phyloP scores from a whole-genome alignment of 345 rosid genomes.

The Psidium friedrichsthalianum region DNA sequence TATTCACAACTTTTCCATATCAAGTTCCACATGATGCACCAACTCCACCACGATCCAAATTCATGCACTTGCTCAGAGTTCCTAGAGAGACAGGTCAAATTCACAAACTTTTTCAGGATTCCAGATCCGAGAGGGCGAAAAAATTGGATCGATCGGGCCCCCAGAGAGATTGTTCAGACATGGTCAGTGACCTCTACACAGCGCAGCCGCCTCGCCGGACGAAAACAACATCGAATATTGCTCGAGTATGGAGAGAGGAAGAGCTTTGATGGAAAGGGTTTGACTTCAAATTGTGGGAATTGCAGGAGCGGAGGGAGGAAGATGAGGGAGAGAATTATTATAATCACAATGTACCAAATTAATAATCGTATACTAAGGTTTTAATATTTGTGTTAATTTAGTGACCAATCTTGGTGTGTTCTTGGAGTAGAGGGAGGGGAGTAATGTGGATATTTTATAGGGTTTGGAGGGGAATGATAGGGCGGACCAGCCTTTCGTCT shows the following conservation, averaged over 20 bases:
- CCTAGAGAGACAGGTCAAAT: not conserved
- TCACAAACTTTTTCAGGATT: not conserved
- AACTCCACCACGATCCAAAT: not conserved
- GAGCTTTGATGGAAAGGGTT: constrained; percentile 10
- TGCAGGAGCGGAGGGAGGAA: constrained; percentile 9
- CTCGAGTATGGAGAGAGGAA: constrained; percentile 5
- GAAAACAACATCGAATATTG: not conserved
- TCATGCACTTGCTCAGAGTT: not conserved
- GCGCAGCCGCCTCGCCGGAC: not conserved
- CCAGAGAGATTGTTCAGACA: not conserved
- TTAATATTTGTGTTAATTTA: not conserved
- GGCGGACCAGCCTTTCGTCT: constrained; percentile 25
- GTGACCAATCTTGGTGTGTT: not conserved
- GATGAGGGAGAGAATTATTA: constrained; percentile 12
- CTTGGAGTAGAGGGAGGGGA: not conserved
- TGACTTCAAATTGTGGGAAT: constrained; percentile 36
- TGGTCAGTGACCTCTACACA: not conserved
- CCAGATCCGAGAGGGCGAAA: not conserved
- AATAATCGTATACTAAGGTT: not conserved
- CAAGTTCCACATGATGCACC: not conserved
- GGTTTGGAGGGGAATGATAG: constrained; percentile 8
- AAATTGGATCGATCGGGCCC: not conserved
- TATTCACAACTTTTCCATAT: not conserved
- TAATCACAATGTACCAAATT: constrained; percentile 3
- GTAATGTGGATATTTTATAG: not conserved